Evolutionary conservation across 73 alveolate genomes (phyloP), one percentile per base, ranked within the genome.

Genomic region (Paramecium bursaria): DNA sequence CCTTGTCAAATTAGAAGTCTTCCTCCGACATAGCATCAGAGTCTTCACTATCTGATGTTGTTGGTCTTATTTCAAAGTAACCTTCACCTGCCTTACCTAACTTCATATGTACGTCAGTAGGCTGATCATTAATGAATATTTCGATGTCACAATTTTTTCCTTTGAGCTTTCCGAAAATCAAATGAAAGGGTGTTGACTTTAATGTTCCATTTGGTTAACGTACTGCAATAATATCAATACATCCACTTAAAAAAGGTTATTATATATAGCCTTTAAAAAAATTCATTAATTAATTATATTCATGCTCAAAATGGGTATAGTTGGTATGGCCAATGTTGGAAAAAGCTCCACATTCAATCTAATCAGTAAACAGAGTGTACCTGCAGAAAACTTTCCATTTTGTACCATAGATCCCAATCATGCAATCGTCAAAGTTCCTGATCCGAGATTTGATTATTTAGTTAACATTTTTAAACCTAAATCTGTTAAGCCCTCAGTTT

Each of bases 261-360:
- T n/a, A n/a, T n/a, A n/a, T n/a, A n/a, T n/a, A n/a, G n/a, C n/a
- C n/a, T n/a, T n/a, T n/a, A n/a, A n/a, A n/a, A n/a, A n/a, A n/a
- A n/a, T n/a, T n/a, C n/a, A n/a, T n/a, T n/a, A n/a, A n/a, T n/a
- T n/a, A n/a, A n/a, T n/a, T n/a, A n/a, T n/a, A n/a, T n/a, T n/a
- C 90, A 91, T 96, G 33, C 88, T 96, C 61, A 94, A 90, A 75
- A 96, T 96, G 96, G 99, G 99, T 23, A 90, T 96, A 15, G 99
- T 97, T 22, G 99, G 99, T 26, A 91, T 95, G 49, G 99, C 99
- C 5, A 97, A 97, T 82, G 99, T 97, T 6, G 99, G 99, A 35
- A 97, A 97, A 95, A 96, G 99, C 14, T 92, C 55, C 11, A 77
- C 80, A n/a, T 54, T 79, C 50, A 79, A 79, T 25, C 30, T 79